Conservation (phyloP, 1,139 yeast species). For the Zygosaccharomyces sapae region DNA sequence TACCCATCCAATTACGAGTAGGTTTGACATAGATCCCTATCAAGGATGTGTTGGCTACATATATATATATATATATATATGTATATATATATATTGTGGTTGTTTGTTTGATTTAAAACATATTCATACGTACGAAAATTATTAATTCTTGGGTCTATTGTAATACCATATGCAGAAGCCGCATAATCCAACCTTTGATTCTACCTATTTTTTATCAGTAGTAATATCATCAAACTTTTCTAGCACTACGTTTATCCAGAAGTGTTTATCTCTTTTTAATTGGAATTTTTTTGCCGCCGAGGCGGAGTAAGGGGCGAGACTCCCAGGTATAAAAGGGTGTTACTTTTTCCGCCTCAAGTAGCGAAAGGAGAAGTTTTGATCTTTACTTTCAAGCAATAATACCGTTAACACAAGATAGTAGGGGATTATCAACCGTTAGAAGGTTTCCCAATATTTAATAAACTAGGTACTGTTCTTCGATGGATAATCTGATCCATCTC, state of each 20-base stretch:
- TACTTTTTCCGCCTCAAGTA: background rate
- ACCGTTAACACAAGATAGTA: background rate
- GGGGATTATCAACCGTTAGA: background rate
- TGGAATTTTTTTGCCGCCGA: slow-evolving; percentile 3
- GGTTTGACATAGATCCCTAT: background rate
- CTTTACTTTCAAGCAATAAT: background rate
- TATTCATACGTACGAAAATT: background rate
- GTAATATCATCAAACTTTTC: no score
- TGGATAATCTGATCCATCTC: background rate
- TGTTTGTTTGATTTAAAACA: background rate
- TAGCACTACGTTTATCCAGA: no score
- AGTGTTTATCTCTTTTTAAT: background rate
- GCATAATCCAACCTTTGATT: no score
- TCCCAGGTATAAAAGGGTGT: slow-evolving; percentile 3
- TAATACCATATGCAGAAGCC: no score
- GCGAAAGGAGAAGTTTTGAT: background rate
- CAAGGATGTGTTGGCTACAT: background rate
- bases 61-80: background rate
- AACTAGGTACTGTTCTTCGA: slow-evolving; percentile 1
- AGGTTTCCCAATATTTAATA: background rate
- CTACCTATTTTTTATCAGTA: no score
- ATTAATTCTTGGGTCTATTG: no score
- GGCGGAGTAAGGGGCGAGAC: slow-evolving; percentile 6
- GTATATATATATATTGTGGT: background rate
- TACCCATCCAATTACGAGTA: slow-evolving; percentile 62